Conservation (phyloP, 2,329 filamentous ascomycete genomes). For the Talaromyces pinophilus region DNA sequence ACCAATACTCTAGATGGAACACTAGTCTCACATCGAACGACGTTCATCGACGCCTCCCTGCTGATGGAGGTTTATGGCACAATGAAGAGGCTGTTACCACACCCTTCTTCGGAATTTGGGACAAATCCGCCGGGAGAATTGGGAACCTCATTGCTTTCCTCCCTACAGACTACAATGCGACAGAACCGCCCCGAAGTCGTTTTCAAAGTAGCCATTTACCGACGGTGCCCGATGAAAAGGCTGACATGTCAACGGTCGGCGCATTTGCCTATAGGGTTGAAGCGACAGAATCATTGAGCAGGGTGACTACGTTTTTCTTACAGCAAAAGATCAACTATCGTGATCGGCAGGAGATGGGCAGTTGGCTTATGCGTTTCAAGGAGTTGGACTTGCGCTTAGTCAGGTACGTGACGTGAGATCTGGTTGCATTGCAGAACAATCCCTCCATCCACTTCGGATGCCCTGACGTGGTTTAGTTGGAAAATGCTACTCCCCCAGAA, state of each 20-base stretch:
- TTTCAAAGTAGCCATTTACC: not conserved
- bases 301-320: constrained; percentile 50
- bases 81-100: constrained; percentile 43
- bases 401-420: constrained; percentile 22
- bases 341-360: constrained; percentile 44
- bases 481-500: constrained; percentile 49
- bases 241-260: not conserved
- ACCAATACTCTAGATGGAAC: constrained; percentile 35
- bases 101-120: constrained; percentile 51
- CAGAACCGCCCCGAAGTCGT: constrained; percentile 16
- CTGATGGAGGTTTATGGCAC: constrained; percentile 48
- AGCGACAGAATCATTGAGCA: constrained; percentile 45
- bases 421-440: not conserved
- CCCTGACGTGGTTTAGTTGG: constrained; percentile 36
- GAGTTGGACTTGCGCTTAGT: constrained; percentile 47
- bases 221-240: not conserved
- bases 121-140: constrained; percentile 43
- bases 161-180: constrained; percentile 17
- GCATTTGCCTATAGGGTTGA: constrained; percentile 34
- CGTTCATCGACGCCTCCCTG: constrained; percentile 42
- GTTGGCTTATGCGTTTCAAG: constrained; percentile 52
- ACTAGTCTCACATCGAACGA: constrained; percentile 41
- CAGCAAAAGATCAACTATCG: constrained; percentile 47
- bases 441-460: not conserved
- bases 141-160: constrained; percentile 42